These are phyloP conservation scores for Dimocarpus longan DNA, from an alignment of 345 rosid genomes.

Conservation along the genomic window DNA sequence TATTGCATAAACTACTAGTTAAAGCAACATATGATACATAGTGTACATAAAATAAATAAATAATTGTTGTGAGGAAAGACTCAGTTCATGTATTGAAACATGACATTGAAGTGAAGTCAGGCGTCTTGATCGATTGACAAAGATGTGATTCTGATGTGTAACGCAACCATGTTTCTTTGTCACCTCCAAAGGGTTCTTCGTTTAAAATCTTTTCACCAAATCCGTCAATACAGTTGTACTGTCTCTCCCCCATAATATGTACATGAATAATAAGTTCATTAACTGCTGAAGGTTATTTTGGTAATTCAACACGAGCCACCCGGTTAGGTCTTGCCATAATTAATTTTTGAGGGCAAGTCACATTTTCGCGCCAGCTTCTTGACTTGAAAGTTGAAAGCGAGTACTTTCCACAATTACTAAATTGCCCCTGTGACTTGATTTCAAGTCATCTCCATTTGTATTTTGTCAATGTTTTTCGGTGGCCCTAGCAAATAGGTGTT, in stretches of 20 bases:
- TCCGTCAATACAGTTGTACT: not conserved
- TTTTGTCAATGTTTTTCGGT: too few species aligned
- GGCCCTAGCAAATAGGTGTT: too few species aligned
- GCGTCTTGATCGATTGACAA: not conserved
- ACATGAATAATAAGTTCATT: not conserved
- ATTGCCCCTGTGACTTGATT: not conserved
- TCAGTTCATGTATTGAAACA: too few species aligned
- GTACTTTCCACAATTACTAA: not conserved
- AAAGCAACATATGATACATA: too few species aligned
- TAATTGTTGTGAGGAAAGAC: too few species aligned
- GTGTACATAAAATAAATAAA: too few species aligned
- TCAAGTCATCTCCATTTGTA: not conserved
- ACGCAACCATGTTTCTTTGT: not conserved
- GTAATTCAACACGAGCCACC: not conserved
- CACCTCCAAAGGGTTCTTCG: not conserved
- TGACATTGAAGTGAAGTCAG: not conserved
- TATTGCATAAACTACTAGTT: too few species aligned
- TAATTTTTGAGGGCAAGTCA: not conserved
- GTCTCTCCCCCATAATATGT: not conserved
- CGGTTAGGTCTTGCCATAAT: constrained; percentile 8
- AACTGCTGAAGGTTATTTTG: not conserved
- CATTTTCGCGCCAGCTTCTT: constrained; percentile 11
- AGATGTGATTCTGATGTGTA: not conserved
- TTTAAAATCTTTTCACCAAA: too few species aligned
- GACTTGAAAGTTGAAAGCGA: constrained; percentile 29